Evolutionary conservation across 1,284 basidiomycete species (phyloP), one percentile per base, ranked within the genome.

Genomic region (Cryptococcus sp.): DNA sequence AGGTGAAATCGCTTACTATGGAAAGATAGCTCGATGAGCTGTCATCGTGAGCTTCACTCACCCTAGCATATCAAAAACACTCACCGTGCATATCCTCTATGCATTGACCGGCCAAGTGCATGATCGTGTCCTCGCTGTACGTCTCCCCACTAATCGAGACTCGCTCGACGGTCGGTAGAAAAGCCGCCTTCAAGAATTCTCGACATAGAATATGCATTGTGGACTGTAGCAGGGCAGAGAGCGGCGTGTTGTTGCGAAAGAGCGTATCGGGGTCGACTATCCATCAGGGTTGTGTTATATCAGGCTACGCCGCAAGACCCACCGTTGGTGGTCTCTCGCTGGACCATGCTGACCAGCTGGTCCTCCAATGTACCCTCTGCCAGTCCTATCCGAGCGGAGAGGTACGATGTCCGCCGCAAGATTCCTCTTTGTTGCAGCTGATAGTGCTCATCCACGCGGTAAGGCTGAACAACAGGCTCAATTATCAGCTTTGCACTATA

Each of bases 241-340:
- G 41, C 1, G 63, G 63, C 7, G 65, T 61, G 24, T 59, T 63
- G 16, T 51, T 54, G 21, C 65, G 45, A 48, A 67, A 65, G 24
- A 67, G 50, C 4, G 61, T 67, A 5, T 48, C 52, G 11, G 56
- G 58, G 5, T 50, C 65, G 57, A 34, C 21, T 16, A 14, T 26
- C 22, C 44, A 10, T 42, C 28, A 49, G 28, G 28, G 19, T 7
- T 32, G 33, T 19, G 19, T 21, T 48, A 51, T 26, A 50, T 51
- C 5, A 45, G 31, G n/a, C n/a, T n/a, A n/a, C 6, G 40, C 41
- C 16, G 33, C 46, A 2, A 36, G 52, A 36, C 48, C 53, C 16
- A 21, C 26, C 19, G 32, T 10, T 26, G 44, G 48, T 46, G 4
- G 54, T 45, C 25, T 61, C 59, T 10, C 47, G 31, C 12, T 53